Evolutionary conservation across 1,284 basidiomycete species (phyloP).

Genomic region (Apiotrichum porosum): DNA sequence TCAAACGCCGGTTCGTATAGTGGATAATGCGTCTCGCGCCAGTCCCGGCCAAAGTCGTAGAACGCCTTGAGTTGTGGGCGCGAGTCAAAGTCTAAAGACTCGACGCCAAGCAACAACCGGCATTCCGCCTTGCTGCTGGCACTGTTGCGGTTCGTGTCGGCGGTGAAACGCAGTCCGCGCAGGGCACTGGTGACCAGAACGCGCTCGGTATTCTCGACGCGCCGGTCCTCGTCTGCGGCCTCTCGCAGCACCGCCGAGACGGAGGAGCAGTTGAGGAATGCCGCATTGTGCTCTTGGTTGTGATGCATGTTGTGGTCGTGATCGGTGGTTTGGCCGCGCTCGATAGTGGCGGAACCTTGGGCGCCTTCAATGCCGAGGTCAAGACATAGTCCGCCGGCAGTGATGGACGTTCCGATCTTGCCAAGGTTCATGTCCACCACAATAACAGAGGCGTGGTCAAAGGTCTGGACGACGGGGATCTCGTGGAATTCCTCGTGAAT

Average conservation of each 20-base stretch:
- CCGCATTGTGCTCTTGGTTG: not conserved
- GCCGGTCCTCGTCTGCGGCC: not conserved
- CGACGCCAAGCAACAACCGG: constrained; percentile 18
- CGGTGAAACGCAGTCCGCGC: constrained; percentile 1
- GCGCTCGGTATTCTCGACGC: not conserved
- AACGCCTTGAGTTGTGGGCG: constrained; percentile 34
- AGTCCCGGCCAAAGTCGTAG: constrained; percentile 34
- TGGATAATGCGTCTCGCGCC: constrained; percentile 33
- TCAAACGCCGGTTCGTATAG: constrained; percentile 24
- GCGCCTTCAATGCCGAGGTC: constrained; percentile 8
- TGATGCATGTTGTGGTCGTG: not conserved
- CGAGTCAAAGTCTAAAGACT: constrained; percentile 32
- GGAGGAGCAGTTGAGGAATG: constrained; percentile 3
- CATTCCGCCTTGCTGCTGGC: not conserved
- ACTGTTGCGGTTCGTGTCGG: constrained; percentile 2
- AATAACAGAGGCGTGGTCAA: constrained; percentile 9
- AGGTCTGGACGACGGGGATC: constrained; percentile 2
- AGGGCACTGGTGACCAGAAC: constrained; percentile 3
- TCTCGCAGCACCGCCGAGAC: not conserved
- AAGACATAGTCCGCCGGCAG: constrained; percentile 22
- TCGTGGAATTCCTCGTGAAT: constrained; percentile 5
- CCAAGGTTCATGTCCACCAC: constrained; percentile 20
- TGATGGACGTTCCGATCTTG: constrained; percentile 5
- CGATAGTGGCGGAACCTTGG: constrained; percentile 3
- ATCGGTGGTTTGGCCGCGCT: constrained; percentile 1